Evolutionary conservation across 495 filamentous ascomycete genomes (phyloP), one percentile per base, ranked within the genome.

Genomic region (Hyaloscypha bicolor): DNA sequence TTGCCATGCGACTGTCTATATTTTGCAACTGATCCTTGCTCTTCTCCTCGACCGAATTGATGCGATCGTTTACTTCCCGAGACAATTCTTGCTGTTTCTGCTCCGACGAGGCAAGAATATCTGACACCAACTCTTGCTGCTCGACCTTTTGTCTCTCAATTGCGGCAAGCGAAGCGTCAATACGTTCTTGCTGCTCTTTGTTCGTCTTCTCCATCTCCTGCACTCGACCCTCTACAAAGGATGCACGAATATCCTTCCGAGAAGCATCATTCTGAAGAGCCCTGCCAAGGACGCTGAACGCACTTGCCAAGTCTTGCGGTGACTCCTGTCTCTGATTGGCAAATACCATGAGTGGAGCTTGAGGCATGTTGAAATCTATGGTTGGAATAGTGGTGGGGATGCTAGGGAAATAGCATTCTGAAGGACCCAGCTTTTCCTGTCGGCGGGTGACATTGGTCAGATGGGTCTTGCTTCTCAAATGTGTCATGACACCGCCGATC

Each of bases 381-480:
- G 22, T n/a, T 29, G 9, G 8, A 56, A 31, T 11, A 29, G n/a
- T 30, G 45, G 60, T 31, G n/a, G 30, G 60, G 25, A 21, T 30
- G 29, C 42, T 31, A 33, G 30, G 60, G 25, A 21, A 16, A 8
- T 22, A 63, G 25, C 21, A 29, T 9, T 45, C 58, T n/a, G 42
- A 45, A 8, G 60, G 39, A 16, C 53, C 4, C 16, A 33, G n/a
- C 19, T 59, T 57, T 56, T 62, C 48, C 39, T 30, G 31, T n/a
- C 65, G 58, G 14, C 29, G 32, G 8, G 33, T 33, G 16, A 55
- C 32, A n/a, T 67, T 62, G 21, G n/a, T 56, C 45, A n/a, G 55
- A 35, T 67, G 65, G 12, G 11, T 2, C 35, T 67, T 62, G 11
- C 45, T 14, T 22, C 51, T 62, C 19, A 67, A 22, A 57, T 67